Evolutionary conservation across 2,329 filamentous ascomycete genomes (phyloP).

Genomic region (Colletotrichum chrysophilum): DNA sequence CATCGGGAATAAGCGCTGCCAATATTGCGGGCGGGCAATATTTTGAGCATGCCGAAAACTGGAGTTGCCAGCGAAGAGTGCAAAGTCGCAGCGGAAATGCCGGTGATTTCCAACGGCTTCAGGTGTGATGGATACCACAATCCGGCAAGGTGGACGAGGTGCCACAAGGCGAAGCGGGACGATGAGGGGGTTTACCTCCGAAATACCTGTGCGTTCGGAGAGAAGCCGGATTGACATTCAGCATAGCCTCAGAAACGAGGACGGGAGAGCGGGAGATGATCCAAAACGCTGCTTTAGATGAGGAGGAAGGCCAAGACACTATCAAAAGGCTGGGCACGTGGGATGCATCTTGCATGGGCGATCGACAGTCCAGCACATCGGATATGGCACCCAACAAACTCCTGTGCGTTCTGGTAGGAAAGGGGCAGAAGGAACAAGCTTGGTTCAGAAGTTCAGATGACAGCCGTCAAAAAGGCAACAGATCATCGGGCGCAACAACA

Average conservation of each 20-base stretch:
- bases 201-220: neutral
- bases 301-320: neutral
- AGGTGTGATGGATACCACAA: neutral
- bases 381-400: no score
- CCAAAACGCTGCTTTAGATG: neutral
- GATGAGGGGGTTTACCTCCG: neutral
- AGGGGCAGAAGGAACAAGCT: neutral
- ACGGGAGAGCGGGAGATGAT: neutral
- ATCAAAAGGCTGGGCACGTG: constrained; percentile 2
- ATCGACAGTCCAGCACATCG: neutral
- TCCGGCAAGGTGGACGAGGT: neutral
- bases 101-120: neutral
- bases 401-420: neutral
- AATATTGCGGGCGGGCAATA: neutral
- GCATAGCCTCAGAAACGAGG: constrained; percentile 5
- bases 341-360: neutral
- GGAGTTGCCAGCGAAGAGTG: neutral
- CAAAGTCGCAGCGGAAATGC: neutral
- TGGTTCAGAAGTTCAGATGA: neutral
- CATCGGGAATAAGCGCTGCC: neutral
- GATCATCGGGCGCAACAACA: neutral
- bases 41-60: neutral
- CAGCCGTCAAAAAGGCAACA: neutral
- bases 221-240: constrained; percentile 4
- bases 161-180: neutral